Percentiles rank a stretch among this genome's conserved stretches.
These are phyloP conservation scores for Trebouxia sp. DNA, from an alignment of 139 green algal species.

Conservation along the genomic window DNA sequence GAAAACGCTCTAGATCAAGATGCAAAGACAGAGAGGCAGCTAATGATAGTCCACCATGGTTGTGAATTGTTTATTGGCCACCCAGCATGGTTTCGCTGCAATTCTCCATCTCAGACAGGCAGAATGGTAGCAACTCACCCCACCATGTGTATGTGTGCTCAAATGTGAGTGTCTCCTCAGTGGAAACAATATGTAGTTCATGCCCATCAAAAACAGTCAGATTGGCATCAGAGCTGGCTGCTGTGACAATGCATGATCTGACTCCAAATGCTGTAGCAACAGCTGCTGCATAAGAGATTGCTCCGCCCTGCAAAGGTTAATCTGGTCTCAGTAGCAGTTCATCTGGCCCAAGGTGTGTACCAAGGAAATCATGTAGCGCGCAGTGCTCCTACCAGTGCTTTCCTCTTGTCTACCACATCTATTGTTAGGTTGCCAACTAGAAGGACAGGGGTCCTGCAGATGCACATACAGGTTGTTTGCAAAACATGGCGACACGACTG, in stretches of 20 bases:
- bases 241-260: slow-evolving; percentile 71
- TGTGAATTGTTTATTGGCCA: too few relatives aligned
- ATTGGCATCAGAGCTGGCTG: slow-evolving; percentile 65
- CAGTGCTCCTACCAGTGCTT: slow-evolving; percentile 48
- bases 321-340: neutral
- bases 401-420: slow-evolving; percentile 72
- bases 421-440: slow-evolving; percentile 80
- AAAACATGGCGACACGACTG: neutral
- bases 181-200: slow-evolving; percentile 60
- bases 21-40: too few relatives aligned
- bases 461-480: too few relatives aligned
- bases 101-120: neutral
- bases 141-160: slow-evolving; percentile 86
- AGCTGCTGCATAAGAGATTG: slow-evolving; percentile 76
- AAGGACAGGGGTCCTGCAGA: slow-evolving; percentile 64
- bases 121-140: slow-evolving; percentile 40
- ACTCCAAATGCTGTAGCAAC: slow-evolving; percentile 54
- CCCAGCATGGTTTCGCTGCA: too few relatives aligned
- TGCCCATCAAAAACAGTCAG: slow-evolving; percentile 62
- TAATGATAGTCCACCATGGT: too few relatives aligned
- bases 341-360: neutral
- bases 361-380: neutral
- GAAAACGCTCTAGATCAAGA: neutral
- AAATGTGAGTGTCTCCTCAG: slow-evolving; percentile 73
- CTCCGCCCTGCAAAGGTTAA: slow-evolving; percentile 59